Conservation (phyloP, 23 red algal genomes). For the Gracilaria gracilis region DNA sequence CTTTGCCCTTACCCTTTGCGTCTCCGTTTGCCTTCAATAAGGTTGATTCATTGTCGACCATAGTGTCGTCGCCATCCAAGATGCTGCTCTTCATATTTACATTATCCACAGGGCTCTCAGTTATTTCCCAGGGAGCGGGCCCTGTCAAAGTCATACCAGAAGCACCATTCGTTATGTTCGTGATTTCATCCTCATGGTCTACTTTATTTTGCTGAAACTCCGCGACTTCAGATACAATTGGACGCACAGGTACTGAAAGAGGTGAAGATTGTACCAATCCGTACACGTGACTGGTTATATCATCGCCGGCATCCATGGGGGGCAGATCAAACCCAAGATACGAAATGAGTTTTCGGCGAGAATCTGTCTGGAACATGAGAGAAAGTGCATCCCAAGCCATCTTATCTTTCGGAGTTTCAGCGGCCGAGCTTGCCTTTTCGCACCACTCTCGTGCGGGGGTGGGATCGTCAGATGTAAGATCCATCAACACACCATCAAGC, state of each 20-base stretch:
- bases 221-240: neutral
- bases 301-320: conserved; percentile 61
- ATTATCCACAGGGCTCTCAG: conserved; percentile 35
- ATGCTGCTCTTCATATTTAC: conserved; percentile 63
- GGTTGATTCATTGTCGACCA: neutral
- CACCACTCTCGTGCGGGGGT: conserved; percentile 49
- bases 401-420: conserved; percentile 51
- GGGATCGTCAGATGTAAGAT: conserved; percentile 64
- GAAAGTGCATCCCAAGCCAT: conserved; percentile 67
- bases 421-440: conserved; percentile 37
- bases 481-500: conserved; percentile 57
- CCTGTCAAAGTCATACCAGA: conserved; percentile 54
- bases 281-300: conserved; percentile 64
- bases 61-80: conserved; percentile 65
- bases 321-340: conserved; percentile 72
- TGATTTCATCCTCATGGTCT: conserved; percentile 4
- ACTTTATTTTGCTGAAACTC: conserved; percentile 40
- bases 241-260: conserved; percentile 44
- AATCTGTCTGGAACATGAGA: conserved; percentile 58
- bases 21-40: conserved; percentile 29
- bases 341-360: conserved; percentile 45
- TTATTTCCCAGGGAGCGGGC: conserved; percentile 87
- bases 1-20: conserved; percentile 23
- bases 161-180: conserved; percentile 31
- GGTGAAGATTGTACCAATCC: conserved; percentile 54